phyloP scores from a whole-genome alignment of 176 grass and related monocot species.

The Bonia amplexicaulis region DNA sequence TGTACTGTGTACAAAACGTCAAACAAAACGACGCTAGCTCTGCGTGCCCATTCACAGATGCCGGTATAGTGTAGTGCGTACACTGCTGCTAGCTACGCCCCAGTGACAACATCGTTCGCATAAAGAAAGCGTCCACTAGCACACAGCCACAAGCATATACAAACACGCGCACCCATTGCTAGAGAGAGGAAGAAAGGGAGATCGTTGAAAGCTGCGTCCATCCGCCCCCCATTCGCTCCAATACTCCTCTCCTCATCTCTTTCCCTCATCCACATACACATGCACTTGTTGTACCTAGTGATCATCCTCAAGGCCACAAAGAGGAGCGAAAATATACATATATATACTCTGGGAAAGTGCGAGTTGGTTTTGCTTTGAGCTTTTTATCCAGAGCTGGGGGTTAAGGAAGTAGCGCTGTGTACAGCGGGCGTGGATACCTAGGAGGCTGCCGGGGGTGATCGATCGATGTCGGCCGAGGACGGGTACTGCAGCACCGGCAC shows the following conservation, averaged over 20 bases:
- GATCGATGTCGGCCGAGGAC: conserved; percentile 43
- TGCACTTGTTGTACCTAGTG: background rate
- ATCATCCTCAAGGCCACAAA: conserved; percentile 2
- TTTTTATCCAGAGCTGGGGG: conserved; percentile 26
- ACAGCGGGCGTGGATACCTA: conserved; percentile 21
- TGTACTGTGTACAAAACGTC: background rate
- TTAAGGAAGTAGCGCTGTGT: background rate
- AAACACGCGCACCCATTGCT: conserved; percentile 25
- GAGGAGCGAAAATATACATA: background rate
- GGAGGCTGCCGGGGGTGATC: background rate
- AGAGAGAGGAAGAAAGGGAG: background rate
- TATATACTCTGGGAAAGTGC: conserved; percentile 26
- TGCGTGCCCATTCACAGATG: background rate
- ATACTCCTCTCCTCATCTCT: background rate
- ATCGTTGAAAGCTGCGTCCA: conserved; percentile 63
- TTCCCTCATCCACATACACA: background rate
- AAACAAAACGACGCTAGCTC: background rate
- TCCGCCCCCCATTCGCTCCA: conserved; percentile 36
- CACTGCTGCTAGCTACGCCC: background rate
- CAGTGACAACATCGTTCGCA: conserved; percentile 34
- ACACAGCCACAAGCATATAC: conserved; percentile 21
- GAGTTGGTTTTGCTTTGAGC: conserved; percentile 33
- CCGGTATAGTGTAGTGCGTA: background rate
- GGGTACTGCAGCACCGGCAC: conserved; percentile 56
- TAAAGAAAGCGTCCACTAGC: conserved; percentile 44